Base-by-base conservation (phyloP, 352 stramenopile genomes). In the Globisporangium carolinianum region DNA sequence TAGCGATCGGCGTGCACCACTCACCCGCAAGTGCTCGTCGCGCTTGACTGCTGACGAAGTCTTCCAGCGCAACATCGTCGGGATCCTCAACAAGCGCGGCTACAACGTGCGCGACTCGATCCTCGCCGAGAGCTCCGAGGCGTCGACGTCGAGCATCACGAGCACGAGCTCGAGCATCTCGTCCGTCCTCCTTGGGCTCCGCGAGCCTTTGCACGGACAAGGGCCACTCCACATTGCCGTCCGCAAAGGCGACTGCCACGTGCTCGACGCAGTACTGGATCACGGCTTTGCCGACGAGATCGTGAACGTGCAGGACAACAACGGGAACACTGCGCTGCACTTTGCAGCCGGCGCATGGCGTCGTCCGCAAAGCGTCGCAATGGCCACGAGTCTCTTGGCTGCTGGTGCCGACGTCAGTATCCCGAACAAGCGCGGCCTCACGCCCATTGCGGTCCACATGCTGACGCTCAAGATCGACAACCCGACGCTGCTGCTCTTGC, bases 261-360 rank as follows among this genome's bases (percentile, higher is more conserved):
- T 93, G 52, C 62, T 93, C 36, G 75, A 90, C 39, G 83, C 83
- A 36, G 65, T 93, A 39, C 61, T 93, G 14, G 69, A 81, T 36
- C 84, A 87, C 58, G 76, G 86, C 48, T 87, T 76, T 57, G 75
- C 73, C 15, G 75, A 89, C 38, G 73, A 89, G 61, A 72, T 89
- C 35, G 66, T 91, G 42, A 73, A 91, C 62, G 64, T 80, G 6
- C 71, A 73, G 1, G 83, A 93, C 60, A 82, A 84, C 52, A 90
- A 93, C 49, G 83, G 80, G 51, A 93, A 93, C 69, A 86, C 83
- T 58, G 78, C 80, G 59, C 67, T 93, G 55, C 83, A 93, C 60
- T 93, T 93, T 55, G 80, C 83, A 0, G 66, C 79, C 6, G 79
- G 79, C 47, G 77, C 80, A 37, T 89, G 79, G 73, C 67, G 76